These are phyloP conservation scores for Wickerhamomyces bisporus DNA, from an alignment of 805 yeast species.

Conservation along the genomic window DNA sequence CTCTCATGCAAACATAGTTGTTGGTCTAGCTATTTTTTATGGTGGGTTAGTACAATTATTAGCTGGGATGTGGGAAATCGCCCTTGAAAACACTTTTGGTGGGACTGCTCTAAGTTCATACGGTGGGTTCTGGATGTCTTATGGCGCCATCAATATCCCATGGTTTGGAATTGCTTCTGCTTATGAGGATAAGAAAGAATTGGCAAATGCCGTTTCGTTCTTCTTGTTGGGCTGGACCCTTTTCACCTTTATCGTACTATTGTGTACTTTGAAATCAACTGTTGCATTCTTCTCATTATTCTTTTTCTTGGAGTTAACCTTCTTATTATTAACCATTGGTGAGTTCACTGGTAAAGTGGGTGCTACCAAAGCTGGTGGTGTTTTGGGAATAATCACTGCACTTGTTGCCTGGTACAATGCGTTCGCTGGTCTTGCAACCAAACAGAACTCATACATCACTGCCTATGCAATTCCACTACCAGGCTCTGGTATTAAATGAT, in stretches of 20 bases:
- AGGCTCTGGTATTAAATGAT: slow-evolving; percentile 14
- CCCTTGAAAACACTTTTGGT: slow-evolving; percentile 62
- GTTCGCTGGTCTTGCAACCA: slow-evolving; percentile 54
- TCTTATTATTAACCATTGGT: slow-evolving; percentile 48
- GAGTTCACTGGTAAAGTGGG: slow-evolving; percentile 39
- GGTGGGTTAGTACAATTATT: slow-evolving; percentile 57
- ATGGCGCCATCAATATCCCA: slow-evolving; percentile 51
- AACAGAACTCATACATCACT: slow-evolving; percentile 42
- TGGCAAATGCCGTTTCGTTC: slow-evolving; percentile 51
- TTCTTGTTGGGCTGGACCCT: slow-evolving; percentile 58
- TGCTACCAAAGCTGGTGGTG: slow-evolving; percentile 50
- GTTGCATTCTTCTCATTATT: slow-evolving; percentile 57
- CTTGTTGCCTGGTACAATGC: slow-evolving; percentile 58
- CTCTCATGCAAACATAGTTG: slow-evolving; percentile 45
- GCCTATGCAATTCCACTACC: slow-evolving; percentile 31
- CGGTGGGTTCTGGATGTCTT: slow-evolving; percentile 71
- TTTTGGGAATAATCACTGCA: slow-evolving; percentile 48
- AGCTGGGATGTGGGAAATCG: slow-evolving; percentile 66
- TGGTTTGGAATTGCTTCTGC: slow-evolving; percentile 58
- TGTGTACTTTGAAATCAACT: slow-evolving; percentile 60
- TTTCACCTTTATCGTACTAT: slow-evolving; percentile 48
- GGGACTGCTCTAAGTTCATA: slow-evolving; percentile 57
- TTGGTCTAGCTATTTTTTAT: slow-evolving; percentile 54
- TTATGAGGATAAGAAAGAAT: slow-evolving; percentile 35
- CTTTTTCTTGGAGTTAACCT: slow-evolving; percentile 48